Base-by-base conservation (phyloP, 2,329 filamentous ascomycete genomes). In the Orbilia blumenaviensis region DNA sequence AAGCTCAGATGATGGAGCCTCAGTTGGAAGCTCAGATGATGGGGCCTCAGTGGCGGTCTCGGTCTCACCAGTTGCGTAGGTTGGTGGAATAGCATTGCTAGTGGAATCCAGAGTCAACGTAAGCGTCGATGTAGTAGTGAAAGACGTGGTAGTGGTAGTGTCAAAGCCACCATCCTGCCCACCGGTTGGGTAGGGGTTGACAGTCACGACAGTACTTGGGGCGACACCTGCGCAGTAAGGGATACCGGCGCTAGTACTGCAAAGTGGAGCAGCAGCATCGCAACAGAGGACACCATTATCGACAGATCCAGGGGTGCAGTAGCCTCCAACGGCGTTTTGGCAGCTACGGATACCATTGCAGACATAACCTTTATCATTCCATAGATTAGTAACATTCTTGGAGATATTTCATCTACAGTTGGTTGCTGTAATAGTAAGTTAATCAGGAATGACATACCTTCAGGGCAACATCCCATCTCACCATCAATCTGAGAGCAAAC, bases 191-290 rank as follows among this genome's bases (percentile, higher is more conserved):
- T 50, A 29, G 23, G 63, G 50, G 63, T 46, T 63, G 38, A 68
- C 48, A 48, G 72, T 76, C 34, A 64, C 62, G 23, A 64, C 58
- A 36, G 72, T 69, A 38, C 56, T 76, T 18, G 72, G 25, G 27
- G 64, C 64, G 58, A 63, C 48, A 48, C 52, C 72, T 42, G 64
- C 72, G 50, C 72, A 76, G 64, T 69, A 69, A 42, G 72, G 72
- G 32, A 76, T 32, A 12, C 64, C 72, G 23, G 72, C 48, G 58
- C 72, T 76, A 34, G 72, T 76, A 21, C 64, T 69, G 60, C 72
- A 76, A 25, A 69, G 42, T 3, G 72, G 72, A 32, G 72, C 72
- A 18, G 58, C 41, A 25, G 56, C 48, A 18, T 76, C 72, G 25
- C 72, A 76, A 27, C 72, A 76, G 12, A 76, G 58, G 23, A 66